These are phyloP conservation scores for Blakeslea trispora DNA, from an alignment of 371 early-diverging fungal genomes.

Conservation along the genomic window DNA sequence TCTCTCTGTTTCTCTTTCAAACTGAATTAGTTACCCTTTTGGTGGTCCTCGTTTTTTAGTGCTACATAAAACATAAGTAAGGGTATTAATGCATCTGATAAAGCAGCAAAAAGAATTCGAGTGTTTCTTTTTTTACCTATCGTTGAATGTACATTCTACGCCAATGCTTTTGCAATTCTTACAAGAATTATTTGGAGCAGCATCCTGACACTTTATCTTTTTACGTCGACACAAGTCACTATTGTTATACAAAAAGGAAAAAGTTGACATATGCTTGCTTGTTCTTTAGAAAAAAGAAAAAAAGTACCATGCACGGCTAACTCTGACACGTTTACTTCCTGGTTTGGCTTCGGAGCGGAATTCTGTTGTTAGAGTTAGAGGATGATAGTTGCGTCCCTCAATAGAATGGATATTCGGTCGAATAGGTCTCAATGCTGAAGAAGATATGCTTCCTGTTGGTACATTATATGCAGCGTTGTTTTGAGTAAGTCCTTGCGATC, in stretches of 20 bases:
- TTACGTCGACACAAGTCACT: conserved; percentile 39
- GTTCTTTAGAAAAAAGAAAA: background rate
- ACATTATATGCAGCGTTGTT: no score
- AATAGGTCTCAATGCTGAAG: background rate
- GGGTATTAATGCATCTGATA: conserved; percentile 16
- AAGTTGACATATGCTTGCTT: background rate
- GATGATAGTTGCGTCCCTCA: background rate
- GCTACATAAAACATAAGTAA: conserved; percentile 9
- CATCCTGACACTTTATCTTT: conserved; percentile 35
- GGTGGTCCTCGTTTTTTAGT: conserved; percentile 62
- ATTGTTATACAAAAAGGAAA: background rate
- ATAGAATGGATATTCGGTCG: background rate
- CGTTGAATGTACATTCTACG: conserved; percentile 33
- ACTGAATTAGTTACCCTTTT: conserved; percentile 41
- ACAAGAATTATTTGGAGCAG: conserved; percentile 23
- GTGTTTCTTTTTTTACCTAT: conserved; percentile 28
- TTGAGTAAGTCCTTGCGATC: no score
- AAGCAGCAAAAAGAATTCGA: background rate
- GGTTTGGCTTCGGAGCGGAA: background rate
- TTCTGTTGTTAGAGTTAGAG: background rate
- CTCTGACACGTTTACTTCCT: background rate
- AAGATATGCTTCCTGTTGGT: no score
- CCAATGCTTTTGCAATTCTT: conserved; percentile 29
- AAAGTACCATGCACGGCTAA: background rate
- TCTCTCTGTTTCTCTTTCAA: background rate